Conservation (phyloP, 2,329 filamentous ascomycete genomes). For the Myriosclerotinia curreyana region DNA sequence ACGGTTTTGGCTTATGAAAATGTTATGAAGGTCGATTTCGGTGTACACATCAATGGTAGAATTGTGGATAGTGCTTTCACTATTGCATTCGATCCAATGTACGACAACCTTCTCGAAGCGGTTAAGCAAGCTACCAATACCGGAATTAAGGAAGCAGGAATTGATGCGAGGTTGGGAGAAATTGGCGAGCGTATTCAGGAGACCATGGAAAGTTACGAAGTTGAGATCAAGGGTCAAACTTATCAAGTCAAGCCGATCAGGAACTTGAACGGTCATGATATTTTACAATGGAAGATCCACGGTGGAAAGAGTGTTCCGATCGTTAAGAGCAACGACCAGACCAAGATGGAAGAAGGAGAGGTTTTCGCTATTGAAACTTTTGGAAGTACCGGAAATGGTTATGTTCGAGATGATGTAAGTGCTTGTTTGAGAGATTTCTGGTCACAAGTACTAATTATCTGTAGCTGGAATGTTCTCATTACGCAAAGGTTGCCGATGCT, state of each 20-base stretch:
- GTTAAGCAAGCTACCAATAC: constrained; percentile 68
- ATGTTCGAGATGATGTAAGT: constrained; percentile 77
- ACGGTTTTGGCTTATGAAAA: constrained; percentile 62
- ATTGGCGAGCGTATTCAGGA: constrained; percentile 58
- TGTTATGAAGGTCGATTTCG: constrained; percentile 73
- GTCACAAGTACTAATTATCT: constrained; percentile 25
- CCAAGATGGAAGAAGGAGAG: constrained; percentile 97
- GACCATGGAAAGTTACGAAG: constrained; percentile 60
- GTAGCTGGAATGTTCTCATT: constrained; percentile 79
- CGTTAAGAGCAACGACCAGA: constrained; percentile 81
- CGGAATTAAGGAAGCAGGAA: constrained; percentile 84
- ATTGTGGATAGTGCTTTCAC: constrained; percentile 73
- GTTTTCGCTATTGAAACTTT: constrained; percentile 96
- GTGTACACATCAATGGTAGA: constrained; percentile 66
- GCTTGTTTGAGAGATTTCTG: background rate
- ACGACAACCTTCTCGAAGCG: constrained; percentile 64
- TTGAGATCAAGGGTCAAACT: constrained; percentile 51
- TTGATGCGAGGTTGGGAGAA: constrained; percentile 79
- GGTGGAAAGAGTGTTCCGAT: constrained; percentile 92
- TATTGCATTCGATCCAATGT: constrained; percentile 64
- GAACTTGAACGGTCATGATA: constrained; percentile 70
- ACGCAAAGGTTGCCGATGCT: constrained; percentile 71
- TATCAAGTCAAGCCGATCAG: constrained; percentile 55
- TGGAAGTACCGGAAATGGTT: constrained; percentile 86
- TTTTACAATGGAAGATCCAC: constrained; percentile 85